Base-by-base conservation (phyloP, 2,329 filamentous ascomycete genomes). In the Ophiostoma montium region DNA sequence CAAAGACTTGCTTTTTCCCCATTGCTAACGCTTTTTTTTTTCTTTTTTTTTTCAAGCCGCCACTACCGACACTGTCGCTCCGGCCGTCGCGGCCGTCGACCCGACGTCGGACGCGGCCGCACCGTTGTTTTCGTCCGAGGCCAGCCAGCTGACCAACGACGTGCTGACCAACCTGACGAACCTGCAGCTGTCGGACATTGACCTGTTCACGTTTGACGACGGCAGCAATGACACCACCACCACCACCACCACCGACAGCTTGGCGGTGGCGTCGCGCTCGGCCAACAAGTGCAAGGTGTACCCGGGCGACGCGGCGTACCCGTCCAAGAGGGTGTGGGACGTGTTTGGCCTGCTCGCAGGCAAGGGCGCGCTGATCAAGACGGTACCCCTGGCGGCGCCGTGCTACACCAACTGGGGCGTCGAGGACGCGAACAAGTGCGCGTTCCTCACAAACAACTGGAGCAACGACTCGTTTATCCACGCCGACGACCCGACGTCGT, bases 251-350 rank as follows among this genome's bases (percentile, higher is more conserved):
- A n/a, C n/a, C n/a, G n/a, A n/a, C n/a, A n/a, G n/a, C n/a, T n/a
- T n/a, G n/a, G n/a, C n/a, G n/a, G 30, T 38, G 7, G 44, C 23
- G 46, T 46, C 47, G 35, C 48, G 44, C 46, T 39, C 19, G 8
- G 19, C 46, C 7, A 5, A 23, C 30, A 41, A 15, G 21, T 44
- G 58, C 52, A 59, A 57, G 50, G 51, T 53, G 9, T 52, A 56
- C 32, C 75, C 76, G 0, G 69, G 68, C 15, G 72, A 79, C 50
- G n/a, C 53, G 1, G 69, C 66, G 57, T 82, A 77, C 75, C 78
- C 78, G 0, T 60, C 62, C 0, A 19, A 54, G 1, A 42, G 56
- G 1, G 59, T 61, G 5, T 82, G 77, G 76, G 55, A 62, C 7
- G 49, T 56, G 0, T 67, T 82, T 47, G 78, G 81, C 56, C 48